Conservation (phyloP, 371 early-diverging fungal species). For the Mortierella sp. region DNA sequence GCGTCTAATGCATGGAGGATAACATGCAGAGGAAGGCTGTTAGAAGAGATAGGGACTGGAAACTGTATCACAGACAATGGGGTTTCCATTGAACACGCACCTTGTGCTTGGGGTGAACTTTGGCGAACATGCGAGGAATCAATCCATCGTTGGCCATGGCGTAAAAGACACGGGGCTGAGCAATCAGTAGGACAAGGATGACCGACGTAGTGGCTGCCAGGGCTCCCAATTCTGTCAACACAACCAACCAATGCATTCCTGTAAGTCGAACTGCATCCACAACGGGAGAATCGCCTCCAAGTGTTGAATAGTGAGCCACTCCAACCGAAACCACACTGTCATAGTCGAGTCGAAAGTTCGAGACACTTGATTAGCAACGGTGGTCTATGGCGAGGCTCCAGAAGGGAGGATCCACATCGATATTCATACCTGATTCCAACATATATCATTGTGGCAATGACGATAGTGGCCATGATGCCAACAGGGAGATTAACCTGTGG, state of each 20-base stretch:
- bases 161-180: slow-evolving; percentile 91
- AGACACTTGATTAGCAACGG: too few relatives aligned
- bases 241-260: slow-evolving; percentile 74
- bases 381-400: too few relatives aligned
- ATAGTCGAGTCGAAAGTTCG: too few relatives aligned
- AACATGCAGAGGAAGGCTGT: slow-evolving; percentile 27
- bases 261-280: slow-evolving; percentile 69
- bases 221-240: slow-evolving; percentile 81
- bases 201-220: slow-evolving; percentile 84
- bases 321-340: slow-evolving; percentile 81
- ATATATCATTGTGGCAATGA: slow-evolving; percentile 82
- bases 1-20: slow-evolving; percentile 70
- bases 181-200: slow-evolving; percentile 77
- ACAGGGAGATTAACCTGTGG: slow-evolving; percentile 90
- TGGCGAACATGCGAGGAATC: slow-evolving; percentile 77
- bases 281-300: slow-evolving; percentile 71
- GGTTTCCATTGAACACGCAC: slow-evolving; percentile 19
- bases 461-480: slow-evolving; percentile 85
- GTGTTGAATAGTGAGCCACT: slow-evolving; percentile 67
- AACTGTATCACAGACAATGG: too few relatives aligned
- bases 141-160: slow-evolving; percentile 91
- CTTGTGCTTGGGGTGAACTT: slow-evolving; percentile 63
- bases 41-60: too few relatives aligned
- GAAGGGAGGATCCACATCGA: background rate
- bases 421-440: slow-evolving; percentile 66